Evolutionary conservation across 192 early-diverging fungal genomes (phyloP).

Genomic region (Chytriomyces sp.): DNA sequence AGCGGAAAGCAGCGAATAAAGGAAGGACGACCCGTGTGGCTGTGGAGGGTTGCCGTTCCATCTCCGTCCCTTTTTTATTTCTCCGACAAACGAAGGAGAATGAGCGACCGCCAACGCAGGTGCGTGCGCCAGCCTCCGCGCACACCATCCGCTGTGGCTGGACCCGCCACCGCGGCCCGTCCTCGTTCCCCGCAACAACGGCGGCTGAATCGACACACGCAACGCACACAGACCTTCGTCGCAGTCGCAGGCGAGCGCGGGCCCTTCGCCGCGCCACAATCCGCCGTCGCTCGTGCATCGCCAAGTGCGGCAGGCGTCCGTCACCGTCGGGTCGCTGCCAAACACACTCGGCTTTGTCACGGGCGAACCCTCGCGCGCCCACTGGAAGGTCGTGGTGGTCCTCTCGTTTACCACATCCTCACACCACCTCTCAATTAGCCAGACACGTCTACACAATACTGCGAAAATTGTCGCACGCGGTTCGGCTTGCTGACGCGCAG

Average conservation of each 20-base stretch:
- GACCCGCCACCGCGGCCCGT: too few relatives aligned
- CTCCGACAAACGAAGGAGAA: neutral
- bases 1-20: conserved; percentile 11
- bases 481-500: conserved; percentile 24
- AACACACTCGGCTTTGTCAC: conserved; percentile 10
- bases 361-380: conserved; percentile 2
- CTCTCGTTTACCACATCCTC: neutral
- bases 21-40: neutral
- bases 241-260: neutral
- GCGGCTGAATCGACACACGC: neutral
- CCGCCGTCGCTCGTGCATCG: neutral
- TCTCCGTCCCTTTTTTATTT: neutral
- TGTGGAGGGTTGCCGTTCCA: too few relatives aligned
- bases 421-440: neutral
- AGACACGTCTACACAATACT: neutral
- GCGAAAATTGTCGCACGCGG: conserved; percentile 1
- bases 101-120: neutral
- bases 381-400: conserved; percentile 31
- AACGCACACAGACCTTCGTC: neutral
- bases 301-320: neutral
- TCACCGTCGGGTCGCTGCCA: neutral
- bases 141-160: neutral
- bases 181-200: too few relatives aligned
- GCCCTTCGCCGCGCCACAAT: neutral
- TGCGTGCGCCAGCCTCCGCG: neutral